phyloP scores from a whole-genome alignment of 169 alveolate species.

The Neospora caninum region DNA sequence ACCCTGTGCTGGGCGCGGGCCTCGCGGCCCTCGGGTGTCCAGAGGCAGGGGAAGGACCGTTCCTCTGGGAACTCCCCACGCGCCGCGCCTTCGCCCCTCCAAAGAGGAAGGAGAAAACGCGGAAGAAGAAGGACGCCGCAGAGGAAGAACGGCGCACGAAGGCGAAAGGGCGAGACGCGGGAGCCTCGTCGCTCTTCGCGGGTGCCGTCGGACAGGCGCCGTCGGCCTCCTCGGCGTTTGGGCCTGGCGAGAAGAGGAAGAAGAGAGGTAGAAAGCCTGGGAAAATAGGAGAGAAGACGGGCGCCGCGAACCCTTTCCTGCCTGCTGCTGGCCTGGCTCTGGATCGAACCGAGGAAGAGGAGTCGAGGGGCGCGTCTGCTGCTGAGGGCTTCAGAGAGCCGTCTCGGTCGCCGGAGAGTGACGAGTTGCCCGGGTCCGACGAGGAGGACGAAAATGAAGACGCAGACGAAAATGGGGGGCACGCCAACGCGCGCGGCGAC shows the following conservation, averaged over 20 bases:
- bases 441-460: not conserved
- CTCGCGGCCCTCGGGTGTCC: conserved; percentile 11
- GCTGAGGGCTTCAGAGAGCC: not conserved
- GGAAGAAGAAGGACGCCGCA: not conserved
- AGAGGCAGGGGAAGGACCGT: not conserved
- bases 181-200: not conserved
- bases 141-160: not conserved
- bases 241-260: not conserved
- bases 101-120: not conserved
- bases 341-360: too few species aligned
- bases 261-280: not conserved
- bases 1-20: conserved; percentile 8
- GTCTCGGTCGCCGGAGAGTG: conserved; percentile 26
- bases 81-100: not conserved
- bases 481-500: not conserved
- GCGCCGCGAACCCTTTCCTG: too few species aligned
- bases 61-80: not conserved
- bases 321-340: too few species aligned
- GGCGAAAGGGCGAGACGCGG: not conserved
- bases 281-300: not conserved
- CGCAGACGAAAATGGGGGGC: not conserved
- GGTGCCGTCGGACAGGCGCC: not conserved
- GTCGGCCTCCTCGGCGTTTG: not conserved
- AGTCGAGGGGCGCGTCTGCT: too few species aligned
- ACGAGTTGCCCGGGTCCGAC: not conserved